These are phyloP conservation scores for Trichoderma simmonsii DNA, from an alignment of 2,329 filamentous ascomycete species.

Conservation along the genomic window DNA sequence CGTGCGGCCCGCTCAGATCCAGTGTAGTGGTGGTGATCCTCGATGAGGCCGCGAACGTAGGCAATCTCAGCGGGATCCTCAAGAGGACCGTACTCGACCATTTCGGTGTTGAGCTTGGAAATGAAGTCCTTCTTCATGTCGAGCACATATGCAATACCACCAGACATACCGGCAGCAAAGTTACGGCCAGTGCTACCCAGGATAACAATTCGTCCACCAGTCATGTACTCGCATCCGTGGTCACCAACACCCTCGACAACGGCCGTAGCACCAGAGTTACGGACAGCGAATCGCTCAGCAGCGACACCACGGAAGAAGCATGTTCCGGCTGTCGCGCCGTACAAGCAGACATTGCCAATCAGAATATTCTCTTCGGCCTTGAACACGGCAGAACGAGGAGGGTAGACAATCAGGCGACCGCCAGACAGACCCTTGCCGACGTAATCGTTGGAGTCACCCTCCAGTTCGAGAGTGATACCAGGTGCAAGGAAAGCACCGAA, in stretches of 20 bases:
- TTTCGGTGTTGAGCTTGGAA: constrained; percentile 92
- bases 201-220: constrained; percentile 84
- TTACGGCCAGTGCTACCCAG: constrained; percentile 90
- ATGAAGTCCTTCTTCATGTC: constrained; percentile 88
- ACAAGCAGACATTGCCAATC: constrained; percentile 91
- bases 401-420: constrained; percentile 89
- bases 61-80: constrained; percentile 87
- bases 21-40: constrained; percentile 97
- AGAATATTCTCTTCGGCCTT: constrained; percentile 96
- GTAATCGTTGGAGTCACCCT: constrained; percentile 95
- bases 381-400: constrained; percentile 83
- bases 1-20: constrained; percentile 92
- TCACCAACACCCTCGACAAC: constrained; percentile 96
- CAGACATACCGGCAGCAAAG: constrained; percentile 98
- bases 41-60: constrained; percentile 84
- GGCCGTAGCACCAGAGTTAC: constrained; percentile 94
- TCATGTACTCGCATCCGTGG: constrained; percentile 99
- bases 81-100: constrained; percentile 85
- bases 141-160: constrained; percentile 91
- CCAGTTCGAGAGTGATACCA: constrained; percentile 89
- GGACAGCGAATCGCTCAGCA: constrained; percentile 92
- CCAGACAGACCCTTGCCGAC: constrained; percentile 95
- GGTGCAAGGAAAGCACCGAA: constrained; percentile 93
- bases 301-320: constrained; percentile 97
- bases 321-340: constrained; percentile 85